Evolutionary conservation across 2,329 filamentous ascomycete genomes (phyloP).

Genomic region (Zasmidium citrigriseum): DNA sequence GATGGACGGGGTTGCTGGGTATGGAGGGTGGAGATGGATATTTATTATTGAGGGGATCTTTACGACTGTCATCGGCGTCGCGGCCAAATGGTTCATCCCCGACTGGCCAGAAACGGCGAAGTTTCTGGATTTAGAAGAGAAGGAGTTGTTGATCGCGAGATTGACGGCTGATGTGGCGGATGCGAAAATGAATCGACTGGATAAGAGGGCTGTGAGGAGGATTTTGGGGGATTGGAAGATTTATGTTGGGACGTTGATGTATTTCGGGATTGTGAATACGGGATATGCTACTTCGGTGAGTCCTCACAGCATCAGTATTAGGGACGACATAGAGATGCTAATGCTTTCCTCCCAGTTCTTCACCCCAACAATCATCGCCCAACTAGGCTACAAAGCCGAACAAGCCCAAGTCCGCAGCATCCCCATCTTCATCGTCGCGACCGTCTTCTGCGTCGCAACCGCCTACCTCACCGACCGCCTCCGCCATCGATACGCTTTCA

Average conservation of each 20-base stretch:
- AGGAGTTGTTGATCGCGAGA: conserved; percentile 54
- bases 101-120: conserved; percentile 50
- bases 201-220: conserved; percentile 49
- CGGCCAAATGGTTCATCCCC: conserved; percentile 56
- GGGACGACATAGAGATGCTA: conserved; percentile 42
- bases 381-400: conserved; percentile 64
- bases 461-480: conserved; percentile 23
- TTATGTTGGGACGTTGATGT: conserved; percentile 51
- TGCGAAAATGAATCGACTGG: conserved; percentile 55
- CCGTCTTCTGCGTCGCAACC: conserved; percentile 19
- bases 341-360: conserved; percentile 40
- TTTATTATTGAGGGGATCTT: conserved; percentile 65
- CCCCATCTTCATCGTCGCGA: conserved; percentile 39
- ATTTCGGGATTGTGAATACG: conserved; percentile 44
- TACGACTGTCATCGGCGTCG: conserved; percentile 50
- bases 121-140: conserved; percentile 55
- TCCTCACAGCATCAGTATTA: neutral
- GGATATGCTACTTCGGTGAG: conserved; percentile 25
- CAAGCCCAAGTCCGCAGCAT: conserved; percentile 42
- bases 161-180: conserved; percentile 49
- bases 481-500: conserved; percentile 32
- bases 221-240: conserved; percentile 52
- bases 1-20: conserved; percentile 47
- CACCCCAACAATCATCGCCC: conserved; percentile 57
- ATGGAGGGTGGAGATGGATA: conserved; percentile 53